phyloP scores from a whole-genome alignment of 1,284 basidiomycete species.

The Cryptococcus sp. region DNA sequence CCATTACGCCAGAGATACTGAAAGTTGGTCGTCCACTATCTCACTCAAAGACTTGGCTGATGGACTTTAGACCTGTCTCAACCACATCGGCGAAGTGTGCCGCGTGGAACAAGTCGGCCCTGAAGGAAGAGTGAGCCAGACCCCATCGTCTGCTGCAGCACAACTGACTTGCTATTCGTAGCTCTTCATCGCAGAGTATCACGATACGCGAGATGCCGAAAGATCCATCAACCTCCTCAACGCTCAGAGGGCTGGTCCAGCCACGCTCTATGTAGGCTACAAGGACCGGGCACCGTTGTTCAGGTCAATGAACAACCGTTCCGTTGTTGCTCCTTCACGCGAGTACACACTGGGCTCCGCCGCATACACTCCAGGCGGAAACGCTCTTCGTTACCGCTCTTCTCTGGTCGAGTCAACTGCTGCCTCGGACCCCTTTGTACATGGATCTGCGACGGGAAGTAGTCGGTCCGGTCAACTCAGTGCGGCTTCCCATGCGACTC shows the following conservation, averaged over 20 bases:
- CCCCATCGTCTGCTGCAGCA: background rate
- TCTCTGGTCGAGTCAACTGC: background rate
- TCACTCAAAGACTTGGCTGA: slow-evolving; percentile 3
- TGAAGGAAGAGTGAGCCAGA: slow-evolving; percentile 20
- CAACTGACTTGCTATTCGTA: slow-evolving; percentile 4
- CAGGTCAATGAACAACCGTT: background rate
- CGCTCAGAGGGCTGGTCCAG: slow-evolving; percentile 16
- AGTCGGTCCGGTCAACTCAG: slow-evolving; percentile 3
- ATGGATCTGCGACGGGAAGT: slow-evolving; percentile 1
- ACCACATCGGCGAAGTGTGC: slow-evolving; percentile 26
- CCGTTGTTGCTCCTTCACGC: background rate
- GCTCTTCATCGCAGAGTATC: slow-evolving; percentile 44
- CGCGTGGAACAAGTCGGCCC: slow-evolving; percentile 20
- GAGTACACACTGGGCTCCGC: slow-evolving; percentile 26
- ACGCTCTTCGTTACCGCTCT: background rate
- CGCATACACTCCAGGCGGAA: slow-evolving; percentile 16
- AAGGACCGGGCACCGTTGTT: background rate
- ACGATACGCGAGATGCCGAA: slow-evolving; percentile 38
- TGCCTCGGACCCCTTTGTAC: slow-evolving; percentile 14
- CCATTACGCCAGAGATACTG: slow-evolving; percentile 13
- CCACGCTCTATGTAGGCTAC: slow-evolving; percentile 7
- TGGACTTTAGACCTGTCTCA: slow-evolving; percentile 19
- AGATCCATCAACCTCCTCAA: slow-evolving; percentile 29
- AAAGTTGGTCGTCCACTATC: slow-evolving; percentile 10
- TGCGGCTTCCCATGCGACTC: slow-evolving; percentile 4